Base-by-base conservation (phyloP, 306 rosid species). In the Spatholobus suberectus region DNA sequence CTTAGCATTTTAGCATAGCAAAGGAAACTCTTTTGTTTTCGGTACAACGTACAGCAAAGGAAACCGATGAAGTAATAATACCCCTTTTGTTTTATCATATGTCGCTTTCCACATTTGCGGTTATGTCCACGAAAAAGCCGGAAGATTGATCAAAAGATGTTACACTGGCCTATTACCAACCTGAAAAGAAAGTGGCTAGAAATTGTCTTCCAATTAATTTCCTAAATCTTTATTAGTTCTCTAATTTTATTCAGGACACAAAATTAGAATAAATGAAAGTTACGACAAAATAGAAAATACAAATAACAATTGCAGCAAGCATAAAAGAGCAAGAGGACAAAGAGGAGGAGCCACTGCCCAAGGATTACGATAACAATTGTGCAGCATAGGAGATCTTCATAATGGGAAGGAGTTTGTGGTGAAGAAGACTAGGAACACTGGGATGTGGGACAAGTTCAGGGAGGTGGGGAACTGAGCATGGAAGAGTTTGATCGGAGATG, bases 381-480 rank as follows among this genome's bases (percentile, higher is more conserved):
- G 27, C 11, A 20, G 27, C 61, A 52, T 54, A 54, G 7, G 15
- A 20, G 32, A 55, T 21, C 9, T 26, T 35, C 24, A 63, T 63
- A 34, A 34, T 63, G 43, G 41, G 5, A 62, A 15, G 69, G 24
- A 32, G 46, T 17, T 17, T 34, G 71, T 65, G 44, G 71, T 34
- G 71, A 65, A 15, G 54, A 15, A 65, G 71, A n/a, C 14, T 9
- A 41, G 12, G 47, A 3, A 41, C 1, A 8, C 5, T 66, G 71
- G 15, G 27, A 34, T 35, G 46, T 35, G 71, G 46, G 71, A 34
- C 71, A 66, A 35, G 27, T 17, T 17, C 24, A 15, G 23, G 7
- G 66, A 58, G 34, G 35, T 58, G 66, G 66, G 58, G 62, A 55
- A 55, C 29, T 55, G 5, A 57, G n/a, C 67, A 59, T 59, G 46